Evolutionary conservation across 2,329 filamentous ascomycete species (phyloP).

Genomic region (Fusarium sp.): DNA sequence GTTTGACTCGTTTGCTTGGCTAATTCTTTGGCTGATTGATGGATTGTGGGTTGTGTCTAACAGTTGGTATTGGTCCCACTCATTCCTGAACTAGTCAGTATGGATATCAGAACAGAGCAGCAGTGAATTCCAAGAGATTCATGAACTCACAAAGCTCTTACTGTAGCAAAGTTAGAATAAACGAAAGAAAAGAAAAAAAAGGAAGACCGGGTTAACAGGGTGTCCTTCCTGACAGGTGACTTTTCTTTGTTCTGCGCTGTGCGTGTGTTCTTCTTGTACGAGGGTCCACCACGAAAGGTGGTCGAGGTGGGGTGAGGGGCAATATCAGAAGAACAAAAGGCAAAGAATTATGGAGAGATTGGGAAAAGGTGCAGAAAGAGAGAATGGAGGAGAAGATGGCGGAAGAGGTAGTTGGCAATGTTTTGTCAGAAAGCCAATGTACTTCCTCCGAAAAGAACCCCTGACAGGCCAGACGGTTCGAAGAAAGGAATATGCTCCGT

Average conservation of each 20-base stretch:
- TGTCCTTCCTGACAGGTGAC: conserved; percentile 23
- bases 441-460: conserved; percentile 16
- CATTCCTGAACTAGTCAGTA: conserved; percentile 6
- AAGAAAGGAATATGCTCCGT: conserved; percentile 11
- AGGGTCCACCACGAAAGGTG: conserved; percentile 37
- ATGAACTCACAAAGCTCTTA: neutral
- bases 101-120: neutral
- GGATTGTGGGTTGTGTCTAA: conserved; percentile 1
- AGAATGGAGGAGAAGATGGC: conserved; percentile 27
- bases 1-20: conserved; percentile 3
- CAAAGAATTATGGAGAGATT: conserved; percentile 36
- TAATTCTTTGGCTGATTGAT: conserved; percentile 6
- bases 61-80: conserved; percentile 10
- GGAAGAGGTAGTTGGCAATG: conserved; percentile 28
- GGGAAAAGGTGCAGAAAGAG: conserved; percentile 27
- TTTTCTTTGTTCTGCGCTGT: conserved; percentile 40
- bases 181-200: conserved; percentile 1
- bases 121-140: neutral
- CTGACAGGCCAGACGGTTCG: conserved; percentile 4
- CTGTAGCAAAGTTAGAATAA: neutral
- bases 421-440: conserved; percentile 26
- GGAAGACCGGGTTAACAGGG: neutral
- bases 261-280: conserved; percentile 29
- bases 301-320: conserved; percentile 38
- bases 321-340: conserved; percentile 19